phyloP scores from a whole-genome alignment of 2,329 filamentous ascomycete genomes.

The Phialophora macrospora region DNA sequence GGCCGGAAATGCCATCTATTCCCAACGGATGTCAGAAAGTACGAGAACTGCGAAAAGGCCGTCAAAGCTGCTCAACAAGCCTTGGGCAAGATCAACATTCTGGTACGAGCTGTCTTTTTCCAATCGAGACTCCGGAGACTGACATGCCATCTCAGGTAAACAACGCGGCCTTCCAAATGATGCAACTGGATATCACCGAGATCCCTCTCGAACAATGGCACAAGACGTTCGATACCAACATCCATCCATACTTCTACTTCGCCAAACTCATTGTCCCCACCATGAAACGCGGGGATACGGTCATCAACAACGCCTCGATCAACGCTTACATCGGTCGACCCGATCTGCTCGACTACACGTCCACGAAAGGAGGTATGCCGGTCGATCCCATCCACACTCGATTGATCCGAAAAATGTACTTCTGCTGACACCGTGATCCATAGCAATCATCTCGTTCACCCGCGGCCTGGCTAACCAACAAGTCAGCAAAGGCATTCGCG shows the following conservation, averaged over 20 bases:
- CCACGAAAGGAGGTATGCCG: constrained; percentile 55
- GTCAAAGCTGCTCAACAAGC: constrained; percentile 68
- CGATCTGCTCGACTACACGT: constrained; percentile 81
- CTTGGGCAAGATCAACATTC: constrained; percentile 73
- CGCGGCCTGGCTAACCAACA: constrained; percentile 77
- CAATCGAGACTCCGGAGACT: not conserved
- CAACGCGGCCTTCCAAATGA: constrained; percentile 77
- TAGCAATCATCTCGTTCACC: constrained; percentile 78
- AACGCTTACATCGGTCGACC: constrained; percentile 82
- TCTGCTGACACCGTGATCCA: not conserved
- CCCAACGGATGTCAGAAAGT: constrained; percentile 67
- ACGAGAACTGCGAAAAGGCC: constrained; percentile 70
- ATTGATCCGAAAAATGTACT: not conserved
- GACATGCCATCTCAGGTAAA: constrained; percentile 47
- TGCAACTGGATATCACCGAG: constrained; percentile 72
- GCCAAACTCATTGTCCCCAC: constrained; percentile 77
- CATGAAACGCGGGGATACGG: constrained; percentile 73
- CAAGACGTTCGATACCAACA: constrained; percentile 80
- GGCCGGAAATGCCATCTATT: constrained; percentile 69
- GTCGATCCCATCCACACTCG: not conserved
- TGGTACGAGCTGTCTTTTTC: constrained; percentile 35
- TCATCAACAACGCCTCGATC: constrained; percentile 86
- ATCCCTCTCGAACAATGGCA: constrained; percentile 78
- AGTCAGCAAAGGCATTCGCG: constrained; percentile 71
- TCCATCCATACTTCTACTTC: constrained; percentile 80